These are phyloP conservation scores for Paracoccidioides lutzii DNA, from an alignment of 2,329 filamentous ascomycete species.

Conservation along the genomic window DNA sequence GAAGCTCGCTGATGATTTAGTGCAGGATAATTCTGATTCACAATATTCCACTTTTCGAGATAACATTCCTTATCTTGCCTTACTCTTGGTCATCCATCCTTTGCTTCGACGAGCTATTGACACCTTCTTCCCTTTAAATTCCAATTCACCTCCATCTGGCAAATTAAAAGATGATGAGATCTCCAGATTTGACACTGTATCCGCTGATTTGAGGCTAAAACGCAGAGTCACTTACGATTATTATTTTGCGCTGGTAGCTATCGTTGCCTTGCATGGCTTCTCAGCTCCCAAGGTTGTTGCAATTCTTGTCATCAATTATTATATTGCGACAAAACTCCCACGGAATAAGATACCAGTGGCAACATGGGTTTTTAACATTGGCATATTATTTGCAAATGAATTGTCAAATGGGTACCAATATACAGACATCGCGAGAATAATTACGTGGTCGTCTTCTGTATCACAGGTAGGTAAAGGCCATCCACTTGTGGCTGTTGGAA, in stretches of 20 bases:
- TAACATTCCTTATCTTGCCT: conserved; percentile 69
- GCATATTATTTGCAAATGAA: conserved; percentile 80
- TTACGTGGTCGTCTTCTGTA: conserved; percentile 31
- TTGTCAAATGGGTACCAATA: conserved; percentile 65
- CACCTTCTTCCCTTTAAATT: conserved; percentile 28
- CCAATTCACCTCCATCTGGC: conserved; percentile 11
- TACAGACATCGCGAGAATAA: conserved; percentile 44
- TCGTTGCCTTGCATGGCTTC: conserved; percentile 68
- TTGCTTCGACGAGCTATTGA: conserved; percentile 63
- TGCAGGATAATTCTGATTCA: conserved; percentile 70
- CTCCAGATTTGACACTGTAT: conserved; percentile 21
- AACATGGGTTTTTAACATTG: conserved; percentile 86
- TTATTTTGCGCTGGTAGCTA: conserved; percentile 64
- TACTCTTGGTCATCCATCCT: conserved; percentile 67
- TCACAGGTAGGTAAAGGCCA: conserved; percentile 28
- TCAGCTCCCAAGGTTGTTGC: conserved; percentile 69
- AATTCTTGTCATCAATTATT: conserved; percentile 73
- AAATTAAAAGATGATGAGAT: conserved; percentile 18
- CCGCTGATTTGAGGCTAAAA: conserved; percentile 46
- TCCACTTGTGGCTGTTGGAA: conserved; percentile 47
- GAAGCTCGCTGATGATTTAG: conserved; percentile 1
- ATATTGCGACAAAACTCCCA: conserved; percentile 59
- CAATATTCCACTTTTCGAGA: conserved; percentile 77
- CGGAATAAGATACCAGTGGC: conserved; percentile 55
- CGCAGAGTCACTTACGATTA: conserved; percentile 73